phyloP scores from a whole-genome alignment of 1,139 yeast species.

The Saccharomyces hybrid region DNA sequence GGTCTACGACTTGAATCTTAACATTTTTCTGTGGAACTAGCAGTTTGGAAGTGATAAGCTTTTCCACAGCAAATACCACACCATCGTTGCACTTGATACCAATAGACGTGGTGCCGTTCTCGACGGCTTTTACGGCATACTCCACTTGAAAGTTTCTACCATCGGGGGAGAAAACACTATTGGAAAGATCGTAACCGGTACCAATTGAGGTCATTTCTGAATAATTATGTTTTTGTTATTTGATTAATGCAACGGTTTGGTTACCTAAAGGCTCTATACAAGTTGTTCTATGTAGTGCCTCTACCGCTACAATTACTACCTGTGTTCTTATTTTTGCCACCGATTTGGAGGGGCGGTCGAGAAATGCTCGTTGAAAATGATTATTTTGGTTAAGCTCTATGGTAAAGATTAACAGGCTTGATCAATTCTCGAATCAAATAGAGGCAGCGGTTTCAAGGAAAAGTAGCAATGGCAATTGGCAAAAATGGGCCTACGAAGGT shows the following conservation, averaged over 20 bases:
- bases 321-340: background rate
- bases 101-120: conserved; percentile 93
- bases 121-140: conserved; percentile 96
- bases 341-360: background rate
- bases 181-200: conserved; percentile 93
- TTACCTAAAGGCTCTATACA: background rate
- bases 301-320: background rate
- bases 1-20: conserved; percentile 86
- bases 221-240: background rate
- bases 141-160: conserved; percentile 98
- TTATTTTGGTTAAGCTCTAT: background rate
- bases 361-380: background rate
- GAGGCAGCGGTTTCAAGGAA: background rate
- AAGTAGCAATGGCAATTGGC: too few species aligned
- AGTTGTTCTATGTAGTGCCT: background rate
- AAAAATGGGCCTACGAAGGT: too few species aligned
- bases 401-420: too few species aligned
- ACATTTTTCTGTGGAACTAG: conserved; percentile 84
- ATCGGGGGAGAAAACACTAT: conserved; percentile 80
- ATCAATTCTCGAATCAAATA: background rate
- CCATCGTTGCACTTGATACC: conserved; percentile 93
- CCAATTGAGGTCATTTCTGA: conserved; percentile 72
- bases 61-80: conserved; percentile 92
- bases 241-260: background rate
- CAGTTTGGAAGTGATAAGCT: conserved; percentile 76